Evolutionary conservation across 2,329 filamentous ascomycete genomes (phyloP), one percentile per base, ranked within the genome.

Genomic region (Elsinoe perseae): DNA sequence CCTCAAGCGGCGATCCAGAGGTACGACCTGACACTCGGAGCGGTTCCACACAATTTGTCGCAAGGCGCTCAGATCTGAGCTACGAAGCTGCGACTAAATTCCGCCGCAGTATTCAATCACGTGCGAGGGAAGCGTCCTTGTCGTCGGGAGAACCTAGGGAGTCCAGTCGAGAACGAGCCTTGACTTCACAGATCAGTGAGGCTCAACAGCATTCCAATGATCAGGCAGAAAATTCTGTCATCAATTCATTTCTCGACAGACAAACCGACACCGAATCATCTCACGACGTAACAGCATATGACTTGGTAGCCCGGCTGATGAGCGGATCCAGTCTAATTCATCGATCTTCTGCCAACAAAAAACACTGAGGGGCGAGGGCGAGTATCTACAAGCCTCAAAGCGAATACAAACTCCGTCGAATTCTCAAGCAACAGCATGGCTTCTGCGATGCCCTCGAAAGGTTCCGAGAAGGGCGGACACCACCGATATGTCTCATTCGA

Each of bases 401-500:
- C n/a, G n/a, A n/a, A n/a, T n/a, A n/a, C n/a, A n/a, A n/a, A n/a
- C n/a, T n/a, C n/a, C n/a, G n/a, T n/a, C n/a, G n/a, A n/a, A n/a
- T n/a, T n/a, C n/a, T n/a, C n/a, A 38, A 9, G 34, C 18, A 14
- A 38, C 34, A 44, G 20, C 21, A 44, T 44, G 40, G 20, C 40
- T 9, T 2, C 20, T 7, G 21, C 10, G 14, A 23, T 6, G 10
- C 20, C 18, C 23, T 27, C 38, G 20, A 16, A 44, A n/a, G 6
- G 14, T 8, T 9, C 20, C 8, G 48, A 52, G 18, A 52, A 38
- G 30, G 28, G 18, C 12, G 48, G 48, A 14, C 48, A 52, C 23
- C 48, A 52, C 25, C 48, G 48, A 14, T 52, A 52, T 32, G 48
- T 52, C 28, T 20, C 53, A 12, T 46, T 56, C 20, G 53, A 56